Percentiles rank a stretch among this genome's conserved stretches.
phyloP scores from a whole-genome alignment of 1,284 basidiomycete species.

The Cutaneotrichosporon sp. region DNA sequence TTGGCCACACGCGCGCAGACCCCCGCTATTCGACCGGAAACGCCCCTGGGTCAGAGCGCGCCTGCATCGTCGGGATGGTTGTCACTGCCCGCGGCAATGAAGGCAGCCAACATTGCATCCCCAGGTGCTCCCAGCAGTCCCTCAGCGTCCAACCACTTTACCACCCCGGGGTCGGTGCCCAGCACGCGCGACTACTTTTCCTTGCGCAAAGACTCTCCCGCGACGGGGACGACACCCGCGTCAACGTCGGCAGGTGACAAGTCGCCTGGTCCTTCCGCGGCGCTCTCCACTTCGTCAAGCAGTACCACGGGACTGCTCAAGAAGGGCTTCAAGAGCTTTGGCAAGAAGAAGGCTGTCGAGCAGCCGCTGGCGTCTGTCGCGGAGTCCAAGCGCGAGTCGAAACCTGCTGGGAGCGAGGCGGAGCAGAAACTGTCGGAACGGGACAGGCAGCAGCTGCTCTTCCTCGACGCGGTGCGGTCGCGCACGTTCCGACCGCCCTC shows the following conservation, averaged over 20 bases:
- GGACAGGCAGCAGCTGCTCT: slow-evolving; percentile 45
- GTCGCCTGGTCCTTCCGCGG: slow-evolving; percentile 5
- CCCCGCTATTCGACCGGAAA: slow-evolving; percentile 47
- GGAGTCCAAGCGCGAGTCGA: slow-evolving; percentile 25
- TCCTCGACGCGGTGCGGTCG: slow-evolving; percentile 63
- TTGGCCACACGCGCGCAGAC: slow-evolving; percentile 63
- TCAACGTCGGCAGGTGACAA: slow-evolving; percentile 4
- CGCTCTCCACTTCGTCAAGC: slow-evolving; percentile 5
- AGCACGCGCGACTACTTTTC: slow-evolving; percentile 40
- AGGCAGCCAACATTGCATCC: neutral
- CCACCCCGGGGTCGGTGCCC: neutral
- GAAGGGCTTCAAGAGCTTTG: slow-evolving; percentile 66
- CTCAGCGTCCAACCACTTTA: neutral
- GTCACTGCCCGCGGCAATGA: slow-evolving; percentile 14
- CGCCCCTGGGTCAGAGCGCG: slow-evolving; percentile 27
- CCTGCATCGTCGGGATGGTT: slow-evolving; percentile 27
- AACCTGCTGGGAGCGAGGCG: neutral
- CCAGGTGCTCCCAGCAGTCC: neutral
- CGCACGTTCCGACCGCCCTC: slow-evolving; percentile 65
- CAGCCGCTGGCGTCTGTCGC: slow-evolving; percentile 37
- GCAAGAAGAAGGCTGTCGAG: slow-evolving; percentile 53
- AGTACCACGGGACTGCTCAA: slow-evolving; percentile 5
- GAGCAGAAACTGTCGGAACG: slow-evolving; percentile 27
- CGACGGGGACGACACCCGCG: no score
- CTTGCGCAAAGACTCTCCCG: slow-evolving; percentile 7